Evolutionary conservation across 306 rosid genomes (phyloP), one percentile per base, ranked within the genome.

Genomic region (Calophaca sinica): DNA sequence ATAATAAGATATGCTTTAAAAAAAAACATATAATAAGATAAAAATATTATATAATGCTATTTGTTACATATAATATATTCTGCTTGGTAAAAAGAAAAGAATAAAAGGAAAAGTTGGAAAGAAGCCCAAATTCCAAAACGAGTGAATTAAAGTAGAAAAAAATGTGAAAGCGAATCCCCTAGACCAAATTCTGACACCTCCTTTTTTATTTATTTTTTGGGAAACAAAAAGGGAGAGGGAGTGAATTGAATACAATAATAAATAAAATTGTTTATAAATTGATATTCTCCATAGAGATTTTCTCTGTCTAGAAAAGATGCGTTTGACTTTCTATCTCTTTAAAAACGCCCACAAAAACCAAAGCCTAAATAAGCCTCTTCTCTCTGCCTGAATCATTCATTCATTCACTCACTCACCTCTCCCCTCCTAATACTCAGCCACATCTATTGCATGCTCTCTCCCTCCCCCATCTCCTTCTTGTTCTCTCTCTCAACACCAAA

Each of bases 381-480:
- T 45, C 51, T 8, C 12, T 65, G 5, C 74, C 28, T 63, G 68
- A 42, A 73, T 77, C 83, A 44, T 69, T 81, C 57, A 51, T 78
- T 80, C 79, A 65, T 20, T 20, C 26, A 20, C 1, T 20, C 26
- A 20, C 1, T 20, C 26, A 7, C 64, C 71, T 58, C 4, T 50
- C 15, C 62, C 70, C 26, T 20, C 83, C 72, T 31, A 4, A 5
- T 62, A 28, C 54, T 54, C 12, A 73, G 62, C 84, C 85, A 65
- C 89, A 84, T 82, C 88, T 53, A 60, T 83, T 84, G 86, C 91
- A 84, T 86, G 87, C 84, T 83, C 81, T 42, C 48, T 33, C 36
- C 36, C 3, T 87, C n/a, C 62, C 74, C 38, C 79, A 33, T 67
- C 81, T 33, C 55, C 63, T 51, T 49, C 77, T 66, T 75, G 48